Base-by-base conservation (phyloP, 73 alveolate genomes). In the Durusdinium trenchii region DNA sequence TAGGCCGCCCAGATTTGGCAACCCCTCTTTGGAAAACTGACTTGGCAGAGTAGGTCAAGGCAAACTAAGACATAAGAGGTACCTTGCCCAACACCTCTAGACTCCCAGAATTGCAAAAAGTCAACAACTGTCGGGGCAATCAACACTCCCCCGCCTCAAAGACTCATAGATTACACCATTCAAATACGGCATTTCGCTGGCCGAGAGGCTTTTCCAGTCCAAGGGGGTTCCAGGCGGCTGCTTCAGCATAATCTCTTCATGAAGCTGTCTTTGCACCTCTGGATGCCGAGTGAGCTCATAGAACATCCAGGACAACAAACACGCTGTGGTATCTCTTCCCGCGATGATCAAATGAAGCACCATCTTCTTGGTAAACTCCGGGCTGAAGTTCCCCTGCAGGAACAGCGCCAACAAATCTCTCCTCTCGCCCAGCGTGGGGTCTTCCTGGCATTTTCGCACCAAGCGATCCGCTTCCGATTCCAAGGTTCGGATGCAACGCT, bases 1-100 rank as follows among this genome's bases (percentile, higher is more conserved):
- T 91, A 91, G 78, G 69, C 20, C 60, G 48, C 98, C 32, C 98
- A 87, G 42, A 69, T n/a, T n/a, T n/a, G n/a, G n/a, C n/a, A n/a
- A n/a, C n/a, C n/a, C n/a, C n/a, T n/a, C n/a, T n/a, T n/a, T n/a
- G n/a, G n/a, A n/a, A n/a, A n/a, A n/a, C n/a, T n/a, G n/a, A n/a
- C n/a, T n/a, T n/a, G n/a, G n/a, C n/a, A n/a, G n/a, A n/a, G n/a
- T n/a, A n/a, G n/a, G n/a, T n/a, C n/a, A n/a, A n/a, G n/a, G n/a
- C n/a, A n/a, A n/a, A n/a, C n/a, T n/a, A n/a, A n/a, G n/a, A n/a
- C n/a, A n/a, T n/a, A n/a, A n/a, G n/a, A n/a, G n/a, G n/a, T n/a
- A n/a, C n/a, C n/a, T n/a, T n/a, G n/a, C n/a, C n/a, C n/a, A n/a
- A n/a, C n/a, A n/a, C n/a, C n/a, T n/a, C n/a, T n/a, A n/a, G n/a